Percentiles rank a stretch among this genome's conserved stretches.
Conservation (phyloP, 2,329 filamentous ascomycete species). For the Beauveria scarabaeidicola region DNA sequence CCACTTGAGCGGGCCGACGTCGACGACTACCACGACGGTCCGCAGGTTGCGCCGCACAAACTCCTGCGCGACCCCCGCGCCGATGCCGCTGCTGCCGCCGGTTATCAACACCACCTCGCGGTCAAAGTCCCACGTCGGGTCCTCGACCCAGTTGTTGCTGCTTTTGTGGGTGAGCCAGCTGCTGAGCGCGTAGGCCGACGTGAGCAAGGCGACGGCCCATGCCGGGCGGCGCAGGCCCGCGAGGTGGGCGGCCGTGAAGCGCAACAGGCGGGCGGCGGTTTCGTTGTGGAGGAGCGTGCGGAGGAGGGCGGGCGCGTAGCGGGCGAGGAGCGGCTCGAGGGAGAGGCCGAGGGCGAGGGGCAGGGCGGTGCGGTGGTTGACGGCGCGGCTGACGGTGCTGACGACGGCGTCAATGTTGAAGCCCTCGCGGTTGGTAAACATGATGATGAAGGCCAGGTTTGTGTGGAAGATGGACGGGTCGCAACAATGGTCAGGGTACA, state of each 20-base stretch:
- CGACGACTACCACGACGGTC: constrained; percentile 26
- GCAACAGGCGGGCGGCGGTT: neutral
- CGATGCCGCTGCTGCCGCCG: constrained; percentile 32
- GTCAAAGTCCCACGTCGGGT: constrained; percentile 24
- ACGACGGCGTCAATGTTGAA: constrained; percentile 19
- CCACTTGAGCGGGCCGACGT: constrained; percentile 25
- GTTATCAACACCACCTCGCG: constrained; percentile 31
- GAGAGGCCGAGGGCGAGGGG: constrained; percentile 14
- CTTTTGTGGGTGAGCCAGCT: constrained; percentile 17
- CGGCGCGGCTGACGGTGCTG: constrained; percentile 14
- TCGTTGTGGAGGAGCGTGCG: constrained; percentile 2
- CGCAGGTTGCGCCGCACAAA: constrained; percentile 19
- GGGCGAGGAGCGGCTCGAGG: constrained; percentile 7
- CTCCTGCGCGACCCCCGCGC: constrained; percentile 23
- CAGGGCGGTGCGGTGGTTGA: constrained; percentile 16
- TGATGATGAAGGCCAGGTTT: constrained; percentile 7
- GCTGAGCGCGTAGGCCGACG: constrained; percentile 16
- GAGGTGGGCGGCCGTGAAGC: neutral
- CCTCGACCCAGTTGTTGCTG: constrained; percentile 20
- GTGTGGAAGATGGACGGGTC: neutral
- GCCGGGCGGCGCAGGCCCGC: constrained; percentile 1
- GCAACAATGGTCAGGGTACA: too few species aligned
- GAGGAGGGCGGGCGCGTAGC: constrained; percentile 3
- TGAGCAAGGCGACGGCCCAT: constrained; percentile 11
- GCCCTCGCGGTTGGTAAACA: constrained; percentile 18